These are phyloP conservation scores for Trifolium dubium DNA, from an alignment of 306 rosid genomes.

Conservation along the genomic window DNA sequence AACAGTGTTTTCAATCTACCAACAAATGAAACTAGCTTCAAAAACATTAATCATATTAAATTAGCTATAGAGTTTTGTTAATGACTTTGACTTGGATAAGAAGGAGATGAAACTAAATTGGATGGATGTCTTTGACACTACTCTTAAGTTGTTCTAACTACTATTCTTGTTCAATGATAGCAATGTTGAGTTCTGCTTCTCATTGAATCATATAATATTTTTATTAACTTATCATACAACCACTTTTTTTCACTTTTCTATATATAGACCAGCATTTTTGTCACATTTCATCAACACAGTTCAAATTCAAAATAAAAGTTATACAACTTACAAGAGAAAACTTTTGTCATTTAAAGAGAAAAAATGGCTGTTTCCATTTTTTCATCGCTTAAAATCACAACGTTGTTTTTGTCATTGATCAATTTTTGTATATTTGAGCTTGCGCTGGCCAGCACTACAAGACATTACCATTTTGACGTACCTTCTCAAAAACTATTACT, in stretches of 20 bases:
- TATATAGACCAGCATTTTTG: conserved; percentile 32
- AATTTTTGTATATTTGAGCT: conserved; percentile 33
- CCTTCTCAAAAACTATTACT: not conserved
- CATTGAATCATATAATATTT: conserved; percentile 24
- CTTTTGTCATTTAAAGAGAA: not conserved
- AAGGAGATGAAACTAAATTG: conserved; percentile 54
- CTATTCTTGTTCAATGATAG: conserved; percentile 37
- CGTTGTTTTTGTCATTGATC: conserved; percentile 39
- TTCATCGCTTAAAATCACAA: conserved; percentile 33
- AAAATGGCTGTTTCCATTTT: conserved; percentile 48
- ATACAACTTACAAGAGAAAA: not conserved
- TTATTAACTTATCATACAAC: conserved; percentile 39
- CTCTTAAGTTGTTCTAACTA: conserved; percentile 70
- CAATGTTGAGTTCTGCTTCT: conserved; percentile 34
- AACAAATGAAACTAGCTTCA: not conserved
- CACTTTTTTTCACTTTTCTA: conserved; percentile 21
- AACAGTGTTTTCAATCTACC: conserved; percentile 32
- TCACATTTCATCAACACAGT: conserved; percentile 36
- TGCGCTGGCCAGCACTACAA: conserved; percentile 54
- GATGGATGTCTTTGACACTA: conserved; percentile 68
- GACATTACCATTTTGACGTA: conserved; percentile 71
- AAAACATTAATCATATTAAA: not conserved
- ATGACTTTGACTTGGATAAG: conserved; percentile 50
- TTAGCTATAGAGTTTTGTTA: conserved; percentile 6
- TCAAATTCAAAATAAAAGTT: conserved; percentile 2